Percentiles rank a stretch among this genome's conserved stretches.
Evolutionary conservation across 306 rosid species (phyloP).

Genomic region (Sophora flavescens): DNA sequence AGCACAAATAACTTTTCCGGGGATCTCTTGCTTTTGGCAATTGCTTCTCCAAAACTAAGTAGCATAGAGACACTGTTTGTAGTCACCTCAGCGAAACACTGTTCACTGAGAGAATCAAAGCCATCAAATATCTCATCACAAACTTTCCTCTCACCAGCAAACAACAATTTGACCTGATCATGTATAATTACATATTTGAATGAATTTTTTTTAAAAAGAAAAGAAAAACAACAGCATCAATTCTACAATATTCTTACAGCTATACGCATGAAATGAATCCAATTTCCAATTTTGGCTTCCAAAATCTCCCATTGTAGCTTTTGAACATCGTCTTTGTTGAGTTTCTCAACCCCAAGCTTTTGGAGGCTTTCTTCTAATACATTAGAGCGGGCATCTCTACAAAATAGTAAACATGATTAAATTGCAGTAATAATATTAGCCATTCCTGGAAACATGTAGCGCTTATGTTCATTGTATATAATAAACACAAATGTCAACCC

Average conservation of each 20-base stretch:
- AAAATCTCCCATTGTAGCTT: constrained; percentile 97
- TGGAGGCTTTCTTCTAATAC: constrained; percentile 93
- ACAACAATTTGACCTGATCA: constrained; percentile 86
- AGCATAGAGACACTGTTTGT: constrained; percentile 83
- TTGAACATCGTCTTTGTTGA: constrained; percentile 95
- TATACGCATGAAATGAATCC: constrained; percentile 99
- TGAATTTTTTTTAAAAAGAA: too few relatives aligned
- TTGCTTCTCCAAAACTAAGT: constrained; percentile 96
- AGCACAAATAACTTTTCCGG: constrained; percentile 97
- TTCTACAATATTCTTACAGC: constrained; percentile 69
- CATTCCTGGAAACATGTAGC: constrained; percentile 6
- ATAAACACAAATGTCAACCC: neutral
- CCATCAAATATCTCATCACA: constrained; percentile 92
- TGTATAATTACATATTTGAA: constrained; percentile 41
- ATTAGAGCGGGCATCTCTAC: constrained; percentile 82
- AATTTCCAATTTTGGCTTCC: constrained; percentile 98
- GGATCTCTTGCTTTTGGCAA: constrained; percentile 95
- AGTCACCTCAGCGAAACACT: constrained; percentile 96
- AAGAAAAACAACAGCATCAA: constrained; percentile 19
- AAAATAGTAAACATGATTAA: constrained; percentile 38
- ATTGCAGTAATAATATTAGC: constrained; percentile 1
- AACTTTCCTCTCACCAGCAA: constrained; percentile 94
- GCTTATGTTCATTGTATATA: neutral
- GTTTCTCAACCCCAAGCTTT: constrained; percentile 95
- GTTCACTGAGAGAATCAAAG: constrained; percentile 84